Base-by-base conservation (phyloP, 106 monocot genomes). In the Amphibolis antarctica region DNA sequence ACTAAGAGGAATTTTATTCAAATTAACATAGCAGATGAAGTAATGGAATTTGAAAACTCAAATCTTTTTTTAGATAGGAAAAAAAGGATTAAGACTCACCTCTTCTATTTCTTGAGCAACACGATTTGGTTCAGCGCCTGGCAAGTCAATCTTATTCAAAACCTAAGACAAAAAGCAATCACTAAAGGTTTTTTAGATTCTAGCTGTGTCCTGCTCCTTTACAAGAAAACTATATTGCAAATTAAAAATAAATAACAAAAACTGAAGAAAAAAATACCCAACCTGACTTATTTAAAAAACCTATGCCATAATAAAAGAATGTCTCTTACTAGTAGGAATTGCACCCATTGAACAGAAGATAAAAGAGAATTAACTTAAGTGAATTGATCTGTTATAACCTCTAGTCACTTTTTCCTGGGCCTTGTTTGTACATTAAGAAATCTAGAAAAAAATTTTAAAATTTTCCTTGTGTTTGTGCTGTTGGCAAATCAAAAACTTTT, bases 81-180 rank as follows among this genome's bases (percentile, higher is more conserved):
- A 20, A 36, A 59, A 58, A 27, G 0, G 46, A 65, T 65, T 65
- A 15, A 26, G 14, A 20, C 30, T 50, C 67, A 94, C 93, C 94
- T 89, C 94, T 76, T 96, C 94, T 62, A 90, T 84, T 73, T 96
- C 94, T 55, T 72, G 69, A 13, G 82, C 63, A 69, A 86, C 86
- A 71, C 80, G 83, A 55, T 60, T 66, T 57, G 94, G 84, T 31
- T 96, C 94, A 71, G 94, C 89, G 54, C 94, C 86, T 60, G 94
- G 94, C 55, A 96, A 69, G 69, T 96, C 94, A 69, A 96, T 96
- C 76, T 96, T 96, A 50, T 96, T 96, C 64, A 96, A 62, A 47
- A 96, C 86, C 93, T 94, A 66, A 81, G 50, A 36, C 71, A 26
- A 73, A 20, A 17, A 54, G n/a, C n/a, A n/a, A n/a, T n/a, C n/a